Base-by-base conservation (phyloP, 2,329 filamentous ascomycete genomes). In the Triangularia setosa region DNA sequence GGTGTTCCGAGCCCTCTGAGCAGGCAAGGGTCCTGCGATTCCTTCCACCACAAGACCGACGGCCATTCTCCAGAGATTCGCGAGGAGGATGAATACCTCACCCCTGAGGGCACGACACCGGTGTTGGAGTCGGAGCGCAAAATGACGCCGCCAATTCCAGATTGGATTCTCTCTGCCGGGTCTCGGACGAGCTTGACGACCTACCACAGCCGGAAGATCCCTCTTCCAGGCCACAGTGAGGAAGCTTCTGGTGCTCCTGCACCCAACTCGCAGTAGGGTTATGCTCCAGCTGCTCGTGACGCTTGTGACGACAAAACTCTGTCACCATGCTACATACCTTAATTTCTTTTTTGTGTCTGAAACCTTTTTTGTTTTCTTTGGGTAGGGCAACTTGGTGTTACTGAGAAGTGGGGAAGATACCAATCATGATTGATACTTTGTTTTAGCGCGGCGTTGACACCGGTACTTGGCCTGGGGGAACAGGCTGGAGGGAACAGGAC, bases 91-190 rank as follows among this genome's bases (percentile, higher is more conserved):
- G 69, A 71, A 33, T 67, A 64, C 23, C 65, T 60, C 9, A 53
- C 58, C 9, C 40, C 48, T 0, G 30, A 48, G 24, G 73, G 73
- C 56, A 62, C 67, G 25, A 69, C 23, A 53, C 65, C 63, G 28
- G 65, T 64, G 25, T 55, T 73, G 64, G 68, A 72, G 59, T 70
- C 73, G 7, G 81, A 82, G 69, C 76, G 80, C 56, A 79, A 79
- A 44, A 79, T 87, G 77, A 87, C 84, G 9, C 84, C 86, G 11
- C 85, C 85, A 1, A 85, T 88, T 48, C 86, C 86, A 0, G 84
- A 86, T 6, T 88, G 84, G 81, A 81, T 87, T 35, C 73, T 88
- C 63, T 82, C 79, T 64, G 81, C 83, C 0, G 82, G 83, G n/a
- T 75, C 79, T 59, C 78, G 80, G 63, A 79, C 78, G 25, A 85